Percentiles rank a stretch among this genome's conserved stretches.
Conservation (phyloP, 2,329 filamentous ascomycete genomes). For the Pseudodiploospora longispora region DNA sequence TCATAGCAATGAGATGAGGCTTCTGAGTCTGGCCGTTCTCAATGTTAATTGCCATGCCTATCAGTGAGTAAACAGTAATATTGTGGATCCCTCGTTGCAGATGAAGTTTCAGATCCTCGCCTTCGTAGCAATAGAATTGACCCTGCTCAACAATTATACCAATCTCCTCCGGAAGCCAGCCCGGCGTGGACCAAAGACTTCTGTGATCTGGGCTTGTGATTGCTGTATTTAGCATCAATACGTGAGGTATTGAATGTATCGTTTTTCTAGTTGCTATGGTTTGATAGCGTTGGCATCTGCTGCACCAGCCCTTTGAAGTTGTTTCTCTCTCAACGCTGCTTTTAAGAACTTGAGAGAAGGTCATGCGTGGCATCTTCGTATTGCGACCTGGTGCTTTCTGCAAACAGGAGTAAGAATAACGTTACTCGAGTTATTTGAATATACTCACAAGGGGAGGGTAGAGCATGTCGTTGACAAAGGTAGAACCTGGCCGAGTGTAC, state of each 20-base stretch:
- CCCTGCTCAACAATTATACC: constrained; percentile 84
- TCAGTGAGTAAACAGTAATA: constrained; percentile 82
- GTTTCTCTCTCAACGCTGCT: constrained; percentile 84
- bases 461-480: constrained; percentile 76
- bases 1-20: constrained; percentile 81
- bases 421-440: background rate
- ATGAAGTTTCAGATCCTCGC: constrained; percentile 76
- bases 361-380: constrained; percentile 46
- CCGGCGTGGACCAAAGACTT: constrained; percentile 78
- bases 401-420: background rate
- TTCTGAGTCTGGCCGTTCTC: constrained; percentile 79
- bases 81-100: constrained; percentile 71
- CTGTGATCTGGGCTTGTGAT: constrained; percentile 64
- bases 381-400: constrained; percentile 42
- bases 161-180: constrained; percentile 90
- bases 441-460: constrained; percentile 51
- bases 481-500: constrained; percentile 68
- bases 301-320: constrained; percentile 87
- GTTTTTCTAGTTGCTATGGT: constrained; percentile 78
- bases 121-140: constrained; percentile 93
- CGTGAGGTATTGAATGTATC: constrained; percentile 70
- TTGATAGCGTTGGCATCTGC: constrained; percentile 83
- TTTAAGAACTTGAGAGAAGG: constrained; percentile 88
- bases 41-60: constrained; percentile 85
- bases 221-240: constrained; percentile 83